phyloP scores from a whole-genome alignment of 495 filamentous ascomycete species.

The Hypoxylon intermedium region DNA sequence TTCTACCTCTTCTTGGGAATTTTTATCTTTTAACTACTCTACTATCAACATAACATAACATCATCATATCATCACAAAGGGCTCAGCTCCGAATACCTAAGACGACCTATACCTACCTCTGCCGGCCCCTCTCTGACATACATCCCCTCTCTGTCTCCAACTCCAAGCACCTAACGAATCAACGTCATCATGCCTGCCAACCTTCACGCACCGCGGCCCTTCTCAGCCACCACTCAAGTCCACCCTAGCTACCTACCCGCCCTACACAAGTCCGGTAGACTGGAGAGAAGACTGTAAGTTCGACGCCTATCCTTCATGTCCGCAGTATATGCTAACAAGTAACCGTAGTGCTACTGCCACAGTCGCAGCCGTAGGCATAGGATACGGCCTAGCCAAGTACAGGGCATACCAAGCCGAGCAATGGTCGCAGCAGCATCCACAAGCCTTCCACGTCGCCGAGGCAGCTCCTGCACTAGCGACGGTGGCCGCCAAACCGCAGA shows the following conservation, averaged over 20 bases:
- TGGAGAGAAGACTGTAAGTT: constrained; percentile 49
- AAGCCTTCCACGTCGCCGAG: constrained; percentile 29
- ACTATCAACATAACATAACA: background rate
- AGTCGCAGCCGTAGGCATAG: constrained; percentile 48
- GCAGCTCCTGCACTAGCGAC: constrained; percentile 20
- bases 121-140: background rate
- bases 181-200: constrained; percentile 38
- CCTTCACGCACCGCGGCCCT: constrained; percentile 36
- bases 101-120: background rate
- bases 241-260: constrained; percentile 53
- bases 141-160: background rate
- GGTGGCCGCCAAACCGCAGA: constrained; percentile 35
- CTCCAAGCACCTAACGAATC: background rate
- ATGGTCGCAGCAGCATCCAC: constrained; percentile 29
- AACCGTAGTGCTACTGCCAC: constrained; percentile 48
- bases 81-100: background rate
- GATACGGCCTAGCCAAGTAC: constrained; percentile 51
- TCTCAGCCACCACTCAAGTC: constrained; percentile 52
- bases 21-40: too few species aligned
- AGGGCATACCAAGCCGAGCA: constrained; percentile 36
- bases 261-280: constrained; percentile 42
- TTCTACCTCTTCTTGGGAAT: too few species aligned
- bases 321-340: constrained; percentile 17
- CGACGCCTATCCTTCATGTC: too few species aligned
- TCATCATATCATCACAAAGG: background rate